A percentile compares a stretch with the other conserved stretches of the same genome.
Conservation (phyloP, 2,329 filamentous ascomycete species). For the Pseudogymnoascus sp. region DNA sequence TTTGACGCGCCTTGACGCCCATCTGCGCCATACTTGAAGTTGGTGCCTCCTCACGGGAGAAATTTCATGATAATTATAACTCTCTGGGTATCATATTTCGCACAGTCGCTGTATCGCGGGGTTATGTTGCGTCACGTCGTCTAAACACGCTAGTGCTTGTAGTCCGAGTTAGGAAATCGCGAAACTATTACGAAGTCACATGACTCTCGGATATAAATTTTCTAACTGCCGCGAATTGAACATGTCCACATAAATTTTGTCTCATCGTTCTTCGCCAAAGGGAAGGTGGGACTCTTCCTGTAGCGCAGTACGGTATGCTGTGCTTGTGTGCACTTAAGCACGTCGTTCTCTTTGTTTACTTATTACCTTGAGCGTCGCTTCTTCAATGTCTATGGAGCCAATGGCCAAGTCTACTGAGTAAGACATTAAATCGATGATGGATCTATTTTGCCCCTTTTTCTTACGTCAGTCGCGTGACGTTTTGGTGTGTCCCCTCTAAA, state of each 20-base stretch:
- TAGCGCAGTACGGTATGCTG: not conserved
- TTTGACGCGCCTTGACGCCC: constrained; percentile 8
- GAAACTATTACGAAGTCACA: constrained; percentile 3
- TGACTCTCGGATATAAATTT: not conserved
- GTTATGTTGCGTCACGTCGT: constrained; percentile 4
- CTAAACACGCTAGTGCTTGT: not conserved
- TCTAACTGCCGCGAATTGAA: constrained; percentile 5
- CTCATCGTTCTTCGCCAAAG: not conserved
- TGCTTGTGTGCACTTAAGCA: not conserved
- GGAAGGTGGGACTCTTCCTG: not conserved
- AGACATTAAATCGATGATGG: not conserved
- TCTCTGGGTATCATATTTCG: constrained; percentile 6
- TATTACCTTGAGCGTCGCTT: not conserved
- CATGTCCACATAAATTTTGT: not conserved
- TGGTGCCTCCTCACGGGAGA: constrained; percentile 3
- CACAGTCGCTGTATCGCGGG: not conserved
- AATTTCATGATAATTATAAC: constrained; percentile 1
- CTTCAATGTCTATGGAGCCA: not conserved
- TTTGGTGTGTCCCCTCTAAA: not conserved
- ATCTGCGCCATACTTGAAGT: constrained; percentile 3
- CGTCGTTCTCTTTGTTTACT: not conserved
- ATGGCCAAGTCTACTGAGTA: not conserved
- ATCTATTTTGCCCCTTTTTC: constrained; percentile 6
- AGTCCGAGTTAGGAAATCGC: not conserved
- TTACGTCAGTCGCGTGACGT: constrained; percentile 6